Conservation (phyloP, 2,329 filamentous ascomycete genomes). For the Ceratocystis destructans region DNA sequence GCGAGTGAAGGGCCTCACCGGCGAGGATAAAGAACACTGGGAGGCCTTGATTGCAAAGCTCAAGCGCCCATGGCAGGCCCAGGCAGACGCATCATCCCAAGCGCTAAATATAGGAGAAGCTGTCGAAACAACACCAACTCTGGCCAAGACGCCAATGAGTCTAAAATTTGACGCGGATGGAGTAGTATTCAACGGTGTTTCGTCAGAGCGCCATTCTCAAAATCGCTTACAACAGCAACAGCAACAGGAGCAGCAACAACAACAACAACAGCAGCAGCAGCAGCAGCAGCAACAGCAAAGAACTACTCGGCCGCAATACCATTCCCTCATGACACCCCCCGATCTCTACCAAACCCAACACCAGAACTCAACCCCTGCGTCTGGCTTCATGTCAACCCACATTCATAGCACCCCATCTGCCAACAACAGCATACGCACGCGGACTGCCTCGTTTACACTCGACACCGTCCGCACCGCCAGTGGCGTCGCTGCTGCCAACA, state of each 20-base stretch:
- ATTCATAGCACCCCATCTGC: neutral
- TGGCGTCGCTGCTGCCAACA: neutral
- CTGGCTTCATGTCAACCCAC: slow-evolving; percentile 9
- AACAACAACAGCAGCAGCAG: neutral
- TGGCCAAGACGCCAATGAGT: neutral
- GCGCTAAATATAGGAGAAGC: neutral
- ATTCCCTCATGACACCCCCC: slow-evolving; percentile 4
- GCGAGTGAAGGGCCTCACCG: slow-evolving; percentile 25
- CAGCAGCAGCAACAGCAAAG: neutral
- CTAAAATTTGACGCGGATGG: neutral
- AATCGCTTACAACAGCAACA: neutral
- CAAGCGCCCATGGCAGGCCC: slow-evolving; percentile 16
- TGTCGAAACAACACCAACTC: neutral
- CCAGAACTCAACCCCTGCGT: neutral
- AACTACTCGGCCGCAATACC: neutral
- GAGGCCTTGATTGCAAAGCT: slow-evolving; percentile 23
- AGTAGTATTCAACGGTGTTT: neutral
- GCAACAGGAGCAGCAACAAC: neutral
- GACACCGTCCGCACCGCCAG: neutral
- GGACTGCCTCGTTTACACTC: slow-evolving; percentile 10
- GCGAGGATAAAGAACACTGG: slow-evolving; percentile 27
- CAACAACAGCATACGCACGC: neutral
- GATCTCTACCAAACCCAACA: neutral
- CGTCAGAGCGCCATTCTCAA: neutral
- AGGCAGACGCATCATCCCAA: neutral